Percentiles rank a stretch among this genome's conserved stretches.
phyloP scores from a whole-genome alignment of 208 protist genomes.

The Acanthamoeba healyi region DNA sequence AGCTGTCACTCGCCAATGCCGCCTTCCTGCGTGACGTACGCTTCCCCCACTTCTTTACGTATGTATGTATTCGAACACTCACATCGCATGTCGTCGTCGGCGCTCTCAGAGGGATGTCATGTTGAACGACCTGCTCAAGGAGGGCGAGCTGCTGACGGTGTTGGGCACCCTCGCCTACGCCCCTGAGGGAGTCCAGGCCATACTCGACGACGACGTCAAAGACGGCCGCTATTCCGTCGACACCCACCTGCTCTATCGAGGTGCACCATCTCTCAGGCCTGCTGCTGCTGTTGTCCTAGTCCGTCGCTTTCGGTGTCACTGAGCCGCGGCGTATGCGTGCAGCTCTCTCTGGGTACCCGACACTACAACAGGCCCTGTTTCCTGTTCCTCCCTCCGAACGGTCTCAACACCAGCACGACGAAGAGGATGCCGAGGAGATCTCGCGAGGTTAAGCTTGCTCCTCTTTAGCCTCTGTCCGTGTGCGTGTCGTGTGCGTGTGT shows the following conservation, averaged over 20 bases:
- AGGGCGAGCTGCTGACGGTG: conserved; percentile 5
- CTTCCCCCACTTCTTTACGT: no score
- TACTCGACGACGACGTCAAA: background rate
- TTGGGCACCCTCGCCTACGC: conserved; percentile 13
- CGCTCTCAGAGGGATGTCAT: background rate
- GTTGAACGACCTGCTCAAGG: conserved; percentile 26
- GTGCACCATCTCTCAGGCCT: background rate
- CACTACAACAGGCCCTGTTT: conserved; percentile 40
- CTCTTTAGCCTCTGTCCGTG: background rate
- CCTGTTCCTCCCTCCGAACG: background rate
- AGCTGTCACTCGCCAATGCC: conserved; percentile 24
- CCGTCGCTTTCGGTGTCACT: background rate
- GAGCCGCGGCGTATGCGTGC: background rate
- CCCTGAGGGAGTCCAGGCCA: background rate
- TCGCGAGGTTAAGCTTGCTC: background rate
- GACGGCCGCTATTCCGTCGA: background rate
- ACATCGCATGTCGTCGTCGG: background rate
- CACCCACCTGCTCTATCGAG: conserved; percentile 18
- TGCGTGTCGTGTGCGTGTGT: background rate
- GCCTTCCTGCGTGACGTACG: conserved; percentile 24
- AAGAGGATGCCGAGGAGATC: background rate
- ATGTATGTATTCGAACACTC: no score
- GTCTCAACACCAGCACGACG: background rate
- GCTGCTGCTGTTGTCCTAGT: no score
- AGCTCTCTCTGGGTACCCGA: background rate